Base-by-base conservation (phyloP, 2,329 filamentous ascomycete species). In the Alternaria ventricosa region DNA sequence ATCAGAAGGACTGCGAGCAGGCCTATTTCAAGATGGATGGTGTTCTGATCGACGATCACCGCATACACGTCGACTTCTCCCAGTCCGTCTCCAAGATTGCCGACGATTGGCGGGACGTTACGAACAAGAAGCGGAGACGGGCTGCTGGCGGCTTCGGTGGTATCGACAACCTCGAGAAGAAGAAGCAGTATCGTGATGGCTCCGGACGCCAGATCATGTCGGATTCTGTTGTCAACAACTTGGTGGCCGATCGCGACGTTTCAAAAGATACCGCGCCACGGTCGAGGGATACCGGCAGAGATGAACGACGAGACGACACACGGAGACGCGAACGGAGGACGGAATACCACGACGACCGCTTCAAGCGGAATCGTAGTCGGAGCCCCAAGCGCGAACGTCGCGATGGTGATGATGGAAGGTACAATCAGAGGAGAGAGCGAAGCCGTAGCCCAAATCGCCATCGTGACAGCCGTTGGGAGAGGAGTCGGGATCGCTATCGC, bases 11-110 rank as follows among this genome's bases (percentile, higher is more conserved):
- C 57, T 98, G 96, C 79, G 96, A 99, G 81, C 89, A 92, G 56
- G 96, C 96, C 3, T 99, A 97, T 76, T 96, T 96, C 84, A 99
- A 99, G 82, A 99, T 99, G 96, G 94, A 99, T 79, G 93, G 91
- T 3, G 95, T 98, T 2, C 83, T 99, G 59, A 98, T 99, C 69
- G 96, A 99, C 75, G 96, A 99, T 73, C 92, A 97, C 69, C 90
- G 96, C 45, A 99, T 99, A 67, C 96, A 99, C 76, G 96, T 99
- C 60, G 96, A 99, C 82, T 99, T 99, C 81, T 97, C 94, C 11
- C 96, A 99, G 82, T 97, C 93, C 77, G 96, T 91, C 11, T 89
- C 88, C 66, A 95, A 93, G 77, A 83, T 99, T 8, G 96, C 93
- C 49, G 93, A 97, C 66, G 90, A 90, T 15, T 99, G 96, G 96